Evolutionary conservation across 1,139 yeast species (phyloP).

Genomic region (Candida albicans): DNA sequence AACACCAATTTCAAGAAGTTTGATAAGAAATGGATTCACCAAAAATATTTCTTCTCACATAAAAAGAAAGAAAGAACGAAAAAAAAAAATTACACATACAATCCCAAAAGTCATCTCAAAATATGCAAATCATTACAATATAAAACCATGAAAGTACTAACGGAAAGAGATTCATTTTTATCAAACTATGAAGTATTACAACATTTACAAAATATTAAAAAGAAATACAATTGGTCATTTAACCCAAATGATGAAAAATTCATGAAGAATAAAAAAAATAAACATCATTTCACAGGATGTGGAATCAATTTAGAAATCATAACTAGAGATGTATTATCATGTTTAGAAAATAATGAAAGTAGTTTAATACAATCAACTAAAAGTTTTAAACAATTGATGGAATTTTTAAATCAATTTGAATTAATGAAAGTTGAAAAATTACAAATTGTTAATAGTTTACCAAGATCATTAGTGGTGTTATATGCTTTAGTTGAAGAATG

Average conservation of each 20-base stretch:
- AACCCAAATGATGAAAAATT: conserved; percentile 37
- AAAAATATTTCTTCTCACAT: not conserved
- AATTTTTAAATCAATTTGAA: conserved; percentile 50
- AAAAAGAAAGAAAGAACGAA: no score
- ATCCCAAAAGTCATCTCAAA: not conserved
- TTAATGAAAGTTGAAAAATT: conserved; percentile 82
- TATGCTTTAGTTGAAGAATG: conserved; percentile 88
- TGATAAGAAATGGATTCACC: not conserved
- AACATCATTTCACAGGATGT: conserved; percentile 44
- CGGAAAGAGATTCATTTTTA: conserved; percentile 60
- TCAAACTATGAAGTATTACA: conserved; percentile 71
- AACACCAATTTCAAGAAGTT: no score
- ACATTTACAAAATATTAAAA: conserved; percentile 56
- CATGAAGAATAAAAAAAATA: conserved; percentile 31
- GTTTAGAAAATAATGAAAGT: conserved; percentile 46
- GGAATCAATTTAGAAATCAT: conserved; percentile 61
- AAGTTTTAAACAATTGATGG: conserved; percentile 54
- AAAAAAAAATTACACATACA: not conserved
- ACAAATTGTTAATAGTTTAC: conserved; percentile 79
- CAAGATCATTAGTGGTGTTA: conserved; percentile 74
- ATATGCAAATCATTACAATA: not conserved
- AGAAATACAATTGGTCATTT: conserved; percentile 47
- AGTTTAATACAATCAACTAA: conserved; percentile 44
- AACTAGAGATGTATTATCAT: conserved; percentile 60
- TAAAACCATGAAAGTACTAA: conserved; percentile 38